These are phyloP conservation scores for Aphanomyces invadans DNA, from an alignment of 352 stramenopile species.

Conservation along the genomic window DNA sequence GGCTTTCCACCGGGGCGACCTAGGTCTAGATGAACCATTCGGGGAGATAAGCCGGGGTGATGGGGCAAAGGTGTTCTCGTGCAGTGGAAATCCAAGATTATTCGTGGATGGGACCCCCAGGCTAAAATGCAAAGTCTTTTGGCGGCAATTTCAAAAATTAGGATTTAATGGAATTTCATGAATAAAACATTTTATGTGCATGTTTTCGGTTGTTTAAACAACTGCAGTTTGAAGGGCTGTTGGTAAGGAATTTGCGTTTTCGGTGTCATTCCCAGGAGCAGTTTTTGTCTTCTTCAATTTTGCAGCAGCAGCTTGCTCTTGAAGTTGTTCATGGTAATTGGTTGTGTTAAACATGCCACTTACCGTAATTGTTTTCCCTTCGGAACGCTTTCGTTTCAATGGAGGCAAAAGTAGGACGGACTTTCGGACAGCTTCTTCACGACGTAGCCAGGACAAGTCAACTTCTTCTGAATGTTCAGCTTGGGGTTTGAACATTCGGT, in stretches of 20 bases:
- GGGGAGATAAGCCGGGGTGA: neutral
- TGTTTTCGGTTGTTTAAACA: no score
- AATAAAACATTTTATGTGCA: no score
- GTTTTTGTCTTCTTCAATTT: neutral
- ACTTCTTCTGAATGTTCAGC: neutral
- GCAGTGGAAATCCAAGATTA: neutral
- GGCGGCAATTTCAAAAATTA: neutral
- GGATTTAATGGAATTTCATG: no score
- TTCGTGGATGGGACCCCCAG: neutral
- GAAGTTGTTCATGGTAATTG: neutral
- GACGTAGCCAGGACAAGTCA: neutral
- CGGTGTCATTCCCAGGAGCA: no score
- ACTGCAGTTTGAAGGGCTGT: no score
- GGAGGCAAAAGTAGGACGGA: neutral
- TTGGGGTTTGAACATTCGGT: slow-evolving; percentile 1
- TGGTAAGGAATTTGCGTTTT: no score
- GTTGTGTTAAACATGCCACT: slow-evolving; percentile 2
- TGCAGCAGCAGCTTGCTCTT: neutral
- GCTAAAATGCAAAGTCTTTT: neutral
- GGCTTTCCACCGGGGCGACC: no score
- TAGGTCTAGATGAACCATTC: no score
- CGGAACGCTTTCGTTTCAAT: neutral
- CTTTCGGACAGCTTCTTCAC: neutral
- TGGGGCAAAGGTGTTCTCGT: neutral
- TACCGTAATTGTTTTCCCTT: neutral